Evolutionary conservation across 345 rosid species (phyloP).

Genomic region (Eucalyptus pauciflora): DNA sequence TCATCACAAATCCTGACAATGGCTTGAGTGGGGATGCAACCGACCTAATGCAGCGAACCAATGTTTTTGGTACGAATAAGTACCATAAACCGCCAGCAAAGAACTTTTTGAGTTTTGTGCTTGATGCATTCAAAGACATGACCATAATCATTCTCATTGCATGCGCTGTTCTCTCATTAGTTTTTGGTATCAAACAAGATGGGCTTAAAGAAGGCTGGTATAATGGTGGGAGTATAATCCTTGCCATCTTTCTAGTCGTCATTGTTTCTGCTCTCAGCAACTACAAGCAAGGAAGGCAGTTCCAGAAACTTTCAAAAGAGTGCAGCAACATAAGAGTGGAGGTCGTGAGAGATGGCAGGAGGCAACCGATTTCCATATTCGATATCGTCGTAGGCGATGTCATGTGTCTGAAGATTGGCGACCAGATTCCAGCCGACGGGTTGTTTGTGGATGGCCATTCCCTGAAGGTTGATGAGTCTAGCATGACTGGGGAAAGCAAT

Average conservation of each 20-base stretch:
- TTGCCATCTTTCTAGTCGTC: conserved; percentile 46
- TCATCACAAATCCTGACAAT: not conserved
- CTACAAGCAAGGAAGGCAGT: conserved; percentile 38
- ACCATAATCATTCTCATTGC: conserved; percentile 49
- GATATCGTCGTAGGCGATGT: conserved; percentile 66
- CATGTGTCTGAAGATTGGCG: conserved; percentile 47
- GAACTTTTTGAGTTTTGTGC: conserved; percentile 29
- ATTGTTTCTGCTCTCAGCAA: conserved; percentile 43
- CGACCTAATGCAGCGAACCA: not conserved
- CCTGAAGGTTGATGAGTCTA: conserved; percentile 40
- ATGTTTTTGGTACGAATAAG: conserved; percentile 46
- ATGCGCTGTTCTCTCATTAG: conserved; percentile 51
- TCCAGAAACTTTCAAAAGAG: conserved; percentile 40
- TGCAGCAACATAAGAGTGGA: conserved; percentile 46
- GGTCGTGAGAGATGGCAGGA: conserved; percentile 33
- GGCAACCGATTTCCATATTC: conserved; percentile 31
- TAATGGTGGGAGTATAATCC: conserved; percentile 62
- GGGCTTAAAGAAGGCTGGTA: conserved; percentile 64
- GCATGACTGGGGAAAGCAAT: conserved; percentile 61
- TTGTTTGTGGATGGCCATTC: conserved; percentile 37
- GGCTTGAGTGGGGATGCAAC: not conserved
- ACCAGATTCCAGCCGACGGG: conserved; percentile 69
- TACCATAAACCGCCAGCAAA: conserved; percentile 54
- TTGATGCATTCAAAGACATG: conserved; percentile 39
- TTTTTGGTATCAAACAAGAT: conserved; percentile 44